These are phyloP conservation scores for Debaryomyces prosopidis DNA, from an alignment of 805 yeast species.

Conservation along the genomic window DNA sequence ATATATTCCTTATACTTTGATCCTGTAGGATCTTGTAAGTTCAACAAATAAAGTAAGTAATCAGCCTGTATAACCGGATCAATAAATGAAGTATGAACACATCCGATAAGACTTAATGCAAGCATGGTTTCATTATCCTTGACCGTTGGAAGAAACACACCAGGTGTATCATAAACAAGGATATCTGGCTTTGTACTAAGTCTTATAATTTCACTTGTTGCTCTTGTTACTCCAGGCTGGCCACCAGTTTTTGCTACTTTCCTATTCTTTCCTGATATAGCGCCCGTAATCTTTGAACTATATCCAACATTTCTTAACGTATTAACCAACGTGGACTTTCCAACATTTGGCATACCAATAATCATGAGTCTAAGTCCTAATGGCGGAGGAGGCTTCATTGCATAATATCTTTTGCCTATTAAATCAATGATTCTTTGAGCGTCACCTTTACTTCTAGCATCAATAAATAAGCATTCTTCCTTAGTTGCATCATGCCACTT, in stretches of 20 bases:
- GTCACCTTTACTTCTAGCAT: conserved; percentile 54
- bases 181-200: conserved; percentile 63
- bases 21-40: conserved; percentile 56
- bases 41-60: conserved; percentile 72
- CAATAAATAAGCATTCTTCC: conserved; percentile 49
- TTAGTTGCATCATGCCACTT: conserved; percentile 32
- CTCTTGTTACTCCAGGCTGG: conserved; percentile 86
- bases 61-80: conserved; percentile 90
- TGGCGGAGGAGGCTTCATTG: conserved; percentile 72
- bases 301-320: conserved; percentile 53
- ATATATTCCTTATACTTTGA: conserved; percentile 46
- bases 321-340: conserved; percentile 87
- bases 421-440: conserved; percentile 50
- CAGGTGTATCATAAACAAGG: conserved; percentile 86
- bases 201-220: conserved; percentile 72
- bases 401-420: conserved; percentile 45
- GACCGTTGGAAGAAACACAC: conserved; percentile 80
- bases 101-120: conserved; percentile 69
- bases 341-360: conserved; percentile 97
- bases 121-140: conserved; percentile 69
- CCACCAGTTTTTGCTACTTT: conserved; percentile 86
- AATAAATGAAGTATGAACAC: conserved; percentile 64
- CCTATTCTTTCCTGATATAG: conserved; percentile 37
- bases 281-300: conserved; percentile 16
- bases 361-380: conserved; percentile 75